Conservation (phyloP, 306 rosid species). For the Vigna unguiculata region DNA sequence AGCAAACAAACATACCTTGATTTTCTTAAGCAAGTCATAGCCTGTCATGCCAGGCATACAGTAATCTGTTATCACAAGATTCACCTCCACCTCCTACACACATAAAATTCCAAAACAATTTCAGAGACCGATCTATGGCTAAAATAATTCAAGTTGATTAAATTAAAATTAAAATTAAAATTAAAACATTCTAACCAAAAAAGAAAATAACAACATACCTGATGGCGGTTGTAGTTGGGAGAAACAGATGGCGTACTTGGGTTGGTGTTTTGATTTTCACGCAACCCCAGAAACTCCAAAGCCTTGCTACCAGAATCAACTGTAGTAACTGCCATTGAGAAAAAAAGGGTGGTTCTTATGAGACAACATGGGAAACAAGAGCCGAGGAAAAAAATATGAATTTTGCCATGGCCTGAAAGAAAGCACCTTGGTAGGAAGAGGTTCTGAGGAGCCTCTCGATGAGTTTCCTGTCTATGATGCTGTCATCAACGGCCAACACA, state of each 20-base stretch:
- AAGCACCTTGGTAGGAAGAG: conserved; percentile 87
- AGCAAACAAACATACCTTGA: conserved; percentile 67
- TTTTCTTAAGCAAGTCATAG: conserved; percentile 91
- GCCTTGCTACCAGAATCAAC: conserved; percentile 99
- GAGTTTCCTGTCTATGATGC: conserved; percentile 79
- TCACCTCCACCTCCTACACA: conserved; percentile 80
- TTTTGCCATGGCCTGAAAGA: not conserved
- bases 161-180: not conserved
- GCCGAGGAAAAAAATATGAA: conserved; percentile 6
- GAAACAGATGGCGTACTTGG: conserved; percentile 60
- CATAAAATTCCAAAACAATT: conserved; percentile 40
- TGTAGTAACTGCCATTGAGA: conserved; percentile 74
- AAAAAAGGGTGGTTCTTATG: conserved; percentile 20
- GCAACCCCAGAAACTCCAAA: conserved; percentile 83
- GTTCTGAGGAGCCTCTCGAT: conserved; percentile 84
- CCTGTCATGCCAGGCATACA: conserved; percentile 99
- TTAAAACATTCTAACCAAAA: not conserved
- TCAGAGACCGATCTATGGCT: conserved; percentile 37
- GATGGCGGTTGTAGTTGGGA: conserved; percentile 54
- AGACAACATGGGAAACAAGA: conserved; percentile 12
- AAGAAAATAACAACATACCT: conserved; percentile 55
- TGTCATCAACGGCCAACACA: conserved; percentile 95
- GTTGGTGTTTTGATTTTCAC: conserved; percentile 58
- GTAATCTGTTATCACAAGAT: conserved; percentile 91
- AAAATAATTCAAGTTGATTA: not conserved